A percentile compares a stretch with the other conserved stretches of the same genome.
Conservation (phyloP, 805 yeast genomes). For the Hanseniaspora guilliermondii region DNA sequence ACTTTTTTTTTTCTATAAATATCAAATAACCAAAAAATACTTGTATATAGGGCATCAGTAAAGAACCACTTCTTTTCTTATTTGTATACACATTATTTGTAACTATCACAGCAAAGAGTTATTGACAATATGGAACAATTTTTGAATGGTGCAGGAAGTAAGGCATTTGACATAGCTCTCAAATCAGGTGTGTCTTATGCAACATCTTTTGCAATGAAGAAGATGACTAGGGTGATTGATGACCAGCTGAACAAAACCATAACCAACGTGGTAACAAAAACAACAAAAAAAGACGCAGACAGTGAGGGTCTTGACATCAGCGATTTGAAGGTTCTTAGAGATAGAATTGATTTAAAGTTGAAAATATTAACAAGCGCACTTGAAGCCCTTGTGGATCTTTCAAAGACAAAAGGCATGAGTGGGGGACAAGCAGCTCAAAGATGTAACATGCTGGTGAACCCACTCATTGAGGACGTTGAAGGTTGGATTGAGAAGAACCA, state of each 20-base stretch:
- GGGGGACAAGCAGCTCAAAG: constrained; percentile 44
- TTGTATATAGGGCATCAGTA: too few relatives aligned
- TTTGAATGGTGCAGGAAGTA: constrained; percentile 50
- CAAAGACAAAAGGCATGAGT: constrained; percentile 52
- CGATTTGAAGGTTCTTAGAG: constrained; percentile 32
- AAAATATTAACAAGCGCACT: constrained; percentile 53
- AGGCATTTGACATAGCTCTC: constrained; percentile 69
- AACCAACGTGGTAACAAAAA: constrained; percentile 28
- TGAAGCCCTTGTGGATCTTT: constrained; percentile 43
- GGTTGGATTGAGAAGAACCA: background rate
- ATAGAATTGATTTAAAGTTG: constrained; percentile 44
- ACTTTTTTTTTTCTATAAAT: too few relatives aligned
- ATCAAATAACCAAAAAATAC: too few relatives aligned
- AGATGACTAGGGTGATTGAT: constrained; percentile 41
- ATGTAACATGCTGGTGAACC: constrained; percentile 44
- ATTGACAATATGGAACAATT: constrained; percentile 34
- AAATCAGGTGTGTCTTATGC: constrained; percentile 66
- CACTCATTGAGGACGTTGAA: constrained; percentile 27
- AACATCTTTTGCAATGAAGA: constrained; percentile 56
- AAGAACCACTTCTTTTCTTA: too few relatives aligned
- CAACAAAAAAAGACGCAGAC: background rate
- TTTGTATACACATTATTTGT: too few relatives aligned
- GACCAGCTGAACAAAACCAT: constrained; percentile 13
- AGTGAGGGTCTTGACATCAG: constrained; percentile 31
- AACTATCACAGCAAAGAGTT: too few relatives aligned